phyloP scores from a whole-genome alignment of 2,329 filamentous ascomycete genomes.

The Aspergillus sp. region DNA sequence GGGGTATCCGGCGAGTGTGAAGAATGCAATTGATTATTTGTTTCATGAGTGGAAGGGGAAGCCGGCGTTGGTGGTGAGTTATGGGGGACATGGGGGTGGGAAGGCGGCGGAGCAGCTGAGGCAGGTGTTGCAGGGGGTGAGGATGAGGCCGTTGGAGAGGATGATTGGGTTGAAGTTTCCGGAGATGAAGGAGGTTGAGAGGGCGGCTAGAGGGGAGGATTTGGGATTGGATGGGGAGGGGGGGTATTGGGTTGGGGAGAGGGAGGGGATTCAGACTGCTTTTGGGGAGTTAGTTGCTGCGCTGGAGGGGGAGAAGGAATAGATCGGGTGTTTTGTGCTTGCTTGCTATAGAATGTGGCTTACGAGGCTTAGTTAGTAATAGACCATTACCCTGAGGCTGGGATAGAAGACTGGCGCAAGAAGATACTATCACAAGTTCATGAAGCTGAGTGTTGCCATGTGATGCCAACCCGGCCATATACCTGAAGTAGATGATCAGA shows the following conservation, averaged over 20 bases:
- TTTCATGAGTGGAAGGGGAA: slow-evolving; percentile 61
- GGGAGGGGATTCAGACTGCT: slow-evolving; percentile 3
- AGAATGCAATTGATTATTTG: slow-evolving; percentile 66
- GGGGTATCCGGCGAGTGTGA: slow-evolving; percentile 55
- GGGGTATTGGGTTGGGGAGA: slow-evolving; percentile 7
- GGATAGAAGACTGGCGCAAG: background rate
- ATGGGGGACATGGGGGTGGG: slow-evolving; percentile 50
- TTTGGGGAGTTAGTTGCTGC: slow-evolving; percentile 8
- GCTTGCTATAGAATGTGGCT: too few species aligned
- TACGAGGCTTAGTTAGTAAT: background rate
- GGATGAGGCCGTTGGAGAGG: slow-evolving; percentile 36
- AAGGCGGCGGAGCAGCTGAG: slow-evolving; percentile 41
- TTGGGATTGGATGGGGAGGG: slow-evolving; percentile 15
- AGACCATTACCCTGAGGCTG: too few species aligned
- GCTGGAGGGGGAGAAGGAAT: background rate
- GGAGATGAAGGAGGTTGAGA: slow-evolving; percentile 24
- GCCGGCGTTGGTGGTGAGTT: slow-evolving; percentile 55
- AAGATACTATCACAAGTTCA: background rate
- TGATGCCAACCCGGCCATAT: background rate
- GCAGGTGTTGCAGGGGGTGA: slow-evolving; percentile 36
- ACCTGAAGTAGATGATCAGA: background rate
- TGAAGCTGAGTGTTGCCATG: background rate
- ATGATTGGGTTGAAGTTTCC: slow-evolving; percentile 34
- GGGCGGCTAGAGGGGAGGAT: slow-evolving; percentile 28
- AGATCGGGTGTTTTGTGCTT: background rate